Evolutionary conservation across 2,329 filamentous ascomycete genomes (phyloP).

Genomic region (Leptographium radiaticola): DNA sequence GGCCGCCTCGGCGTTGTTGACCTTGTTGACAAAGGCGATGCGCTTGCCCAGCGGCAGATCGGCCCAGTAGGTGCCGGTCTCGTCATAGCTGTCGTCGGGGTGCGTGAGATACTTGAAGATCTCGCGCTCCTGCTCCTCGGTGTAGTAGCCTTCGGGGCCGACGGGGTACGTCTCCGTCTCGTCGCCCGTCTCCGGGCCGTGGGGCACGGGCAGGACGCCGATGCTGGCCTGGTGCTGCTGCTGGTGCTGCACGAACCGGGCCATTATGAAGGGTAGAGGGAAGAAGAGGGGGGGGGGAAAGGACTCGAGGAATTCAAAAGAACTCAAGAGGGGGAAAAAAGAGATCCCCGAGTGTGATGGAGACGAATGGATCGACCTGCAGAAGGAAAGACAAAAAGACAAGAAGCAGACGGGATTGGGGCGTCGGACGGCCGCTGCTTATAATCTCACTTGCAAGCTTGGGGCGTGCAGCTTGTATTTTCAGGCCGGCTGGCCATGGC

Average conservation of each 20-base stretch:
- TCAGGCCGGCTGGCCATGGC: not conserved
- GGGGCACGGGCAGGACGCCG: conserved; percentile 43
- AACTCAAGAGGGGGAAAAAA: not conserved
- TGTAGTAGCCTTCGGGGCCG: conserved; percentile 22
- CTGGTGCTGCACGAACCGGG: conserved; percentile 25
- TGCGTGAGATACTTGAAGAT: conserved; percentile 71
- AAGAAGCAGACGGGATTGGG: not conserved
- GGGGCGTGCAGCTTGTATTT: not conserved
- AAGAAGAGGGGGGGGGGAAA: not conserved
- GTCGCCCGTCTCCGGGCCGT: conserved; percentile 34
- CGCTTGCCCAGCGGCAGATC: conserved; percentile 63
- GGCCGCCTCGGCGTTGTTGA: conserved; percentile 57
- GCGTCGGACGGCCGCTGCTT: not conserved
- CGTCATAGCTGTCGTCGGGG: conserved; percentile 77
- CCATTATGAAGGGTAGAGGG: conserved; percentile 16
- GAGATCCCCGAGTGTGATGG: not conserved
- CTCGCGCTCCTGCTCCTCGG: conserved; percentile 36
- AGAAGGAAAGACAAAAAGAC: not conserved
- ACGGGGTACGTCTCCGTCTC: conserved; percentile 34
- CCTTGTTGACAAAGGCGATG: conserved; percentile 59
- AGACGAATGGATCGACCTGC: not conserved
- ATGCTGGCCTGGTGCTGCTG: conserved; percentile 27
- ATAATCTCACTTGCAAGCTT: not conserved
- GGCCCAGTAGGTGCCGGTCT: conserved; percentile 82
- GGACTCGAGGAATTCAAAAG: not conserved